Evolutionary conservation across 2,329 filamentous ascomycete species (phyloP), one percentile per base, ranked within the genome.

Genomic region (Pestalotiopsis sp.): DNA sequence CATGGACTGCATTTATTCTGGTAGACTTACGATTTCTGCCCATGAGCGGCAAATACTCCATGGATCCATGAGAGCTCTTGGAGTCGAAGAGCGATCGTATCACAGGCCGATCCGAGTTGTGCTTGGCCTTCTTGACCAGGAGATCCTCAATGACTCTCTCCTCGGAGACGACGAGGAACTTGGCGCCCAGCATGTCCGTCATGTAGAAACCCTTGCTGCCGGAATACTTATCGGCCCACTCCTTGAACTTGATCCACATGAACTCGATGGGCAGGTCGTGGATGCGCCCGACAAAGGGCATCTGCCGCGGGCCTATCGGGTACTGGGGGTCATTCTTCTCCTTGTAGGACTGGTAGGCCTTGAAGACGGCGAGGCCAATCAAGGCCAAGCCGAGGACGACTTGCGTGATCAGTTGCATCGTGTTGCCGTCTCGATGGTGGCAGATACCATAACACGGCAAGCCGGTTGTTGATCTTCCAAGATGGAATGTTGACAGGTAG

Each of bases 1-100:
- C 12, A 31, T 31, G 14, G 57, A 39, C 5, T 49, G 20, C 17
- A n/a, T 9, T 20, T 52, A n/a, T n/a, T n/a, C 7, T 52, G 20
- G 1, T 64, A 6, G 20, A 75, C 84, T 75, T 77, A 87, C 85
- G 79, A 71, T 87, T 88, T 75, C 82, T 85, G 62, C 86, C 85
- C 85, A 88, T 87, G 57, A 88, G 73, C 4, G 86, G 86, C 2
- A 88, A 79, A 68, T 87, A 87, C 68, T 87, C 85, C 85, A 86
- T 86, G 1, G 85, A 87, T 2, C 86, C 86, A 74, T 84, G 72
- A 1, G 83, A 84, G 70, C 84, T 86, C 76, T 88, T 88, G 0
- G 85, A 84, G 73, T 88, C 85, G 67, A 86, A 85, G 39, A 88
- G 74, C 0, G 85, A 87, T 69, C 80, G 81, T 63, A 87, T 84